phyloP scores from a whole-genome alignment of 2,329 filamentous ascomycete species.

The Penicillium digitatum region DNA sequence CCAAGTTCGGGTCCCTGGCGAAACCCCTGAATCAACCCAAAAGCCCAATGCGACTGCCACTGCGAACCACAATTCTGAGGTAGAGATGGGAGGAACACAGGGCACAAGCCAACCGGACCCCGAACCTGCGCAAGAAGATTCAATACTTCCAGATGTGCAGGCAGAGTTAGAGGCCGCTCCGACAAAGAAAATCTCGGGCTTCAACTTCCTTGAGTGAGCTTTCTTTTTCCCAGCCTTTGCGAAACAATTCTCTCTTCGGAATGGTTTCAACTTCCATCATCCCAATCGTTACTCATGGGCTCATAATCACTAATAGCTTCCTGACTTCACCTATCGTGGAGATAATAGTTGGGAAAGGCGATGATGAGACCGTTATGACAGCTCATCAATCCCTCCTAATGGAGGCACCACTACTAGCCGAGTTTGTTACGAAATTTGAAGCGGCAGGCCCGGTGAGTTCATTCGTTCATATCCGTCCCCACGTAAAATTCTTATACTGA shows the following conservation, averaged over 20 bases:
- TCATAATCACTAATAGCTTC: conserved; percentile 41
- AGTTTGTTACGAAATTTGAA: conserved; percentile 59
- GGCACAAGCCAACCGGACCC: conserved; percentile 13
- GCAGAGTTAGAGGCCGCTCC: conserved; percentile 12
- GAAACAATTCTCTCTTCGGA: background rate
- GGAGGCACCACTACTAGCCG: conserved; percentile 70
- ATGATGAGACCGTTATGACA: conserved; percentile 60
- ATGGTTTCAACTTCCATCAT: background rate
- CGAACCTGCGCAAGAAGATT: conserved; percentile 22
- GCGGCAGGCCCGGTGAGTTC: conserved; percentile 58
- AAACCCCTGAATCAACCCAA: background rate
- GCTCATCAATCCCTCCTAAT: conserved; percentile 75
- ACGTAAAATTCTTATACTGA: background rate
- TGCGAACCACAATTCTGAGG: conserved; percentile 17
- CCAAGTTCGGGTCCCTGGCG: conserved; percentile 15
- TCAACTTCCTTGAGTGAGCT: conserved; percentile 33
- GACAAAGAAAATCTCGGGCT: conserved; percentile 18
- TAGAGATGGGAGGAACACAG: conserved; percentile 26
- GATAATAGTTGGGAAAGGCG: conserved; percentile 60
- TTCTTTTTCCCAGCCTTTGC: background rate
- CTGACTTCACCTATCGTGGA: conserved; percentile 67
- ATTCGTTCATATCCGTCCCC: background rate
- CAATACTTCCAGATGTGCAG: conserved; percentile 20
- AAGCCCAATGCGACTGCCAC: conserved; percentile 11
- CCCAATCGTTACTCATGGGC: background rate